A percentile compares a stretch with the other conserved stretches of the same genome.
phyloP scores from a whole-genome alignment of 306 rosid species.

The Leucaena leucocephala region DNA sequence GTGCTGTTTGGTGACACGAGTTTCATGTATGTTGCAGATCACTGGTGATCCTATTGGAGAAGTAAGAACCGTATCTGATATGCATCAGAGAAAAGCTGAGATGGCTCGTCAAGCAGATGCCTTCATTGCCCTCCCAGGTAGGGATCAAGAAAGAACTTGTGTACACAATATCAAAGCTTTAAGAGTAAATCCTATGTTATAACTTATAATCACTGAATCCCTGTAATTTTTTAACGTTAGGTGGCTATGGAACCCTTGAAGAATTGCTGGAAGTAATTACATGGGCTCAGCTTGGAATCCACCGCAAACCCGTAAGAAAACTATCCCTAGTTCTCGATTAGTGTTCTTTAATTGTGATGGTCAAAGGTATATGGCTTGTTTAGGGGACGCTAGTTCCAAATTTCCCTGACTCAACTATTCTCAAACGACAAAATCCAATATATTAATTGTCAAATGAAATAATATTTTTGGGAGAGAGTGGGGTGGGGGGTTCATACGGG shows the following conservation, averaged over 20 bases:
- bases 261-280: slow-evolving; percentile 98
- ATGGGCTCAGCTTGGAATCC: slow-evolving; percentile 99
- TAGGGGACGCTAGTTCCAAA: slow-evolving; percentile 33
- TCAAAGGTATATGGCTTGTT: not conserved
- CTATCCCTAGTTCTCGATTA: not conserved
- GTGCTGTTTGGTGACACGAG: not conserved
- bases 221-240: slow-evolving; percentile 42
- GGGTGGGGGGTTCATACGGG: slow-evolving; percentile 10
- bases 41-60: slow-evolving; percentile 95
- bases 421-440: slow-evolving; percentile 5
- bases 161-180: not conserved
- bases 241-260: slow-evolving; percentile 98
- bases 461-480: not conserved
- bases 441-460: not conserved
- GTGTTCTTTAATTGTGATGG: slow-evolving; percentile 4
- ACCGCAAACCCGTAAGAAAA: slow-evolving; percentile 85
- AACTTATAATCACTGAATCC: not conserved
- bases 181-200: not conserved
- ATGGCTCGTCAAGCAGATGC: slow-evolving; percentile 99
- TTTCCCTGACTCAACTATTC: slow-evolving; percentile 30
- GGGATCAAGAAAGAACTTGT: not conserved
- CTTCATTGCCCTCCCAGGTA: slow-evolving; percentile 97
- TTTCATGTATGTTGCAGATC: slow-evolving; percentile 50
- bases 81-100: slow-evolving; percentile 99
- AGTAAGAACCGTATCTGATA: slow-evolving; percentile 87